phyloP scores from a whole-genome alignment of 148 eudicot genomes.

The Fallopia convolvulus region DNA sequence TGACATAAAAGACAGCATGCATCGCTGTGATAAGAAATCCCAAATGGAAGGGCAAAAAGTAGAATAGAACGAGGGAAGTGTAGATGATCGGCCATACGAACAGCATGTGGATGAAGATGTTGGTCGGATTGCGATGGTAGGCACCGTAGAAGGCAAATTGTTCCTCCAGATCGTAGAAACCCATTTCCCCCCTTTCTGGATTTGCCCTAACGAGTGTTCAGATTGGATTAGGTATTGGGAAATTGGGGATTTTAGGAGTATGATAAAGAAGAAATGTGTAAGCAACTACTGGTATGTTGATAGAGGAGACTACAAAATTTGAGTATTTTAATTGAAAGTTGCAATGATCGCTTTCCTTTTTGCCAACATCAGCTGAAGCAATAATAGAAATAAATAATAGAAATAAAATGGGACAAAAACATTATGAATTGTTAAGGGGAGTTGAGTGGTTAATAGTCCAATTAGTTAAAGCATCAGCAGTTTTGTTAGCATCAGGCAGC shows the following conservation, averaged over 20 bases:
- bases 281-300: no score
- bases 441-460: no score
- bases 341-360: no score
- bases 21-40: conserved; percentile 28
- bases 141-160: conserved; percentile 80
- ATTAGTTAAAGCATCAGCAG: no score
- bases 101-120: conserved; percentile 61
- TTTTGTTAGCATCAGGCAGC: no score
- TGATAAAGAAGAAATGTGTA: no score
- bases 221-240: not conserved
- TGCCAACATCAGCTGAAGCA: no score
- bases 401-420: no score
- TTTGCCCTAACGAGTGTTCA: not conserved
- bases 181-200: conserved; percentile 18
- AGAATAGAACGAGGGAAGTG: conserved; percentile 34
- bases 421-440: no score
- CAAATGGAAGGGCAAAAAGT: conserved; percentile 41
- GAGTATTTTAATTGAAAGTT: no score
- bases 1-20: conserved; percentile 33
- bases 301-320: not conserved
- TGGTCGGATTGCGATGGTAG: conserved; percentile 69
- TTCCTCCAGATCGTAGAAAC: conserved; percentile 62
- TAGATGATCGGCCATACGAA: conserved; percentile 88
- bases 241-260: not conserved
- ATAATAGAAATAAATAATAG: no score